These are phyloP conservation scores for Medakamo hakoo DNA, from an alignment of 139 green algal species.

Conservation along the genomic window DNA sequence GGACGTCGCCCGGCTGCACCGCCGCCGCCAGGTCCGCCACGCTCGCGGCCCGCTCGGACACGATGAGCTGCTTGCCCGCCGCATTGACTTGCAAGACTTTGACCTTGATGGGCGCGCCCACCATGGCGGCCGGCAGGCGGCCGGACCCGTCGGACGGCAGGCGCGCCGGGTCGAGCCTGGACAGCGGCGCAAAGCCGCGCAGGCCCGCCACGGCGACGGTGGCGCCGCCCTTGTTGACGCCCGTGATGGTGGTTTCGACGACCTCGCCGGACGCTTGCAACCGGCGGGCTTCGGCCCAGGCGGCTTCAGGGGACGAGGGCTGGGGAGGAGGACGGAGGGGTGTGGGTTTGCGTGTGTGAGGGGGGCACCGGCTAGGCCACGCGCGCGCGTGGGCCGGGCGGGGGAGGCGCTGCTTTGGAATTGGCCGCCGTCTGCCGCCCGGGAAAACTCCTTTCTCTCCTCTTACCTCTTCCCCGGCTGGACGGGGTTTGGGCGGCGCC, in stretches of 20 bases:
- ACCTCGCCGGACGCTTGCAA: neutral
- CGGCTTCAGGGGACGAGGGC: neutral
- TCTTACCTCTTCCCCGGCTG: too few species aligned
- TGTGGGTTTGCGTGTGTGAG: too few species aligned
- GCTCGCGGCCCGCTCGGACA: constrained; percentile 17
- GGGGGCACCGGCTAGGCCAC: neutral
- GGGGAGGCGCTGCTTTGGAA: neutral
- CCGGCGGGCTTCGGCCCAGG: constrained; percentile 5
- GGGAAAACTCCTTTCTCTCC: too few species aligned
- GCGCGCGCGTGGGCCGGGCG: neutral
- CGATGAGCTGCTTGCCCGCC: constrained; percentile 13
- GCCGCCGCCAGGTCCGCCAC: constrained; percentile 16
- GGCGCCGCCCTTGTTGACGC: constrained; percentile 16
- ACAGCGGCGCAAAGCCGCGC: constrained; percentile 15
- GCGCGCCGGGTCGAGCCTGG: constrained; percentile 20
- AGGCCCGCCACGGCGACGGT: constrained; percentile 6
- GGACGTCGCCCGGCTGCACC: constrained; percentile 18
- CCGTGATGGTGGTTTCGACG: constrained; percentile 2
- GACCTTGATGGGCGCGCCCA: constrained; percentile 15
- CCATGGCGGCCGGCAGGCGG: neutral
- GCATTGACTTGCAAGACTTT: constrained; percentile 24
- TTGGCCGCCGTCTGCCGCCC: too few species aligned
- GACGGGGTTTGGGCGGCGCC: too few species aligned
- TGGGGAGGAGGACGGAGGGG: neutral
- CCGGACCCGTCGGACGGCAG: constrained; percentile 1